These are phyloP conservation scores for Erysimum cheiri DNA, from an alignment of 441 rosid species.

Conservation along the genomic window DNA sequence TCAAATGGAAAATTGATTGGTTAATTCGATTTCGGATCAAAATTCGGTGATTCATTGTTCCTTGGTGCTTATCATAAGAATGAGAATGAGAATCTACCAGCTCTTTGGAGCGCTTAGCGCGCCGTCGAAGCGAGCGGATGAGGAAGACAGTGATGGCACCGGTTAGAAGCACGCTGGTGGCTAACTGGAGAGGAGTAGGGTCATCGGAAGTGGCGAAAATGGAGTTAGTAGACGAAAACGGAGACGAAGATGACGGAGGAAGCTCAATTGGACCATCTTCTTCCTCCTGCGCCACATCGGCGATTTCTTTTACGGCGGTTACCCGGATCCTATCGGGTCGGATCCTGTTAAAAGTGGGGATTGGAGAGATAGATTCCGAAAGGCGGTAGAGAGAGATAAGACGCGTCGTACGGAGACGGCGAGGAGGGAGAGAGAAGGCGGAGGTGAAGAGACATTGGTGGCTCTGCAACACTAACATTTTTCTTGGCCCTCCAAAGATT, in stretches of 20 bases:
- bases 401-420: conserved; percentile 29
- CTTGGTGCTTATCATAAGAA: neutral
- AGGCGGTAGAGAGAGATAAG: conserved; percentile 29
- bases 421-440: conserved; percentile 37
- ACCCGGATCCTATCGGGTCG: conserved; percentile 46
- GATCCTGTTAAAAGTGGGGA: conserved; percentile 39
- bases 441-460: conserved; percentile 47
- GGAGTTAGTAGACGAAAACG: conserved; percentile 50
- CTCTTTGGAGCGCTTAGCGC: conserved; percentile 76
- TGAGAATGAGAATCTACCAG: conserved; percentile 44
- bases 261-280: conserved; percentile 79
- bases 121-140: conserved; percentile 83
- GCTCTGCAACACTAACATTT: conserved; percentile 57
- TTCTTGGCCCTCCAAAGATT: conserved; percentile 32
- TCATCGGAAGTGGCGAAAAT: conserved; percentile 75
- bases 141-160: conserved; percentile 86
- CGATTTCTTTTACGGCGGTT: conserved; percentile 41
- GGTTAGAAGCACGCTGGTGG: conserved; percentile 84
- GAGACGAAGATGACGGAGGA: conserved; percentile 45
- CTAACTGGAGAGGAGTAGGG: conserved; percentile 70
- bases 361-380: conserved; percentile 33
- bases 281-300: conserved; percentile 36
- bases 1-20: neutral
- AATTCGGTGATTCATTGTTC: neutral
- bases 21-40: neutral